Evolutionary conservation across 106 monocot genomes (phyloP), one percentile per base, ranked within the genome.

Genomic region (Apostasia ramifera): DNA sequence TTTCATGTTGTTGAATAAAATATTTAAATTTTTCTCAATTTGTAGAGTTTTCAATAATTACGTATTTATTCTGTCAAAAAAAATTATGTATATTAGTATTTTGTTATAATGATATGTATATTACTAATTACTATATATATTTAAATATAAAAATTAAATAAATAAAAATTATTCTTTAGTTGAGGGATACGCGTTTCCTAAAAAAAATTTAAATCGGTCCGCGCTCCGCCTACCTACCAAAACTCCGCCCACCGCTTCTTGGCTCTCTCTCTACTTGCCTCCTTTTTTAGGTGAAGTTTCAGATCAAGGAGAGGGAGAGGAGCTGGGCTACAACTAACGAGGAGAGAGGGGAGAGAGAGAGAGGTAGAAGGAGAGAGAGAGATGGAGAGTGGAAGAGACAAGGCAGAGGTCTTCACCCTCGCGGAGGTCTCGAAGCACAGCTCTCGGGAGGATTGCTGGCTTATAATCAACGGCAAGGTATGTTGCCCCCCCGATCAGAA

Each of bases 391-490:
- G 55, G 55, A 55, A 55, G 10, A 44, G 69, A 56, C 2, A 44
- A 55, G 6, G 56, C 46, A 4, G 56, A 69, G 55, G 59, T 70
- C 38, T 58, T 58, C 59, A 4, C 45, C 37, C 58, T 70, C 7
- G 53, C 45, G 70, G 70, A 70, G 38, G 70, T 70, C 47, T 2
- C 44, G 47, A 48, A 70, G 8, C 70, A 70, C 47, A 59, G 10
- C 59, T 47, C 57, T 11, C 14, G 45, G 10, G 46, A 70, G 70
- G 70, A 70, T 55, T 70, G 70, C 70, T 70, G 70, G 70, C 47
- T 70, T 58, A 55, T 70, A 57, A 70, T 70, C 59, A 70, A 59
- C 44, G 70, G 70, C 46, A 70, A 70, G 70, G 70, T 70, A 59
- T 14, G 13, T 14, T 1, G 15, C 6, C 8, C 52, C 13, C 26